A percentile compares a stretch with the other conserved stretches of the same genome.
Evolutionary conservation across 2,329 filamentous ascomycete genomes (phyloP).

Genomic region (Scleromitrula shiraiana): DNA sequence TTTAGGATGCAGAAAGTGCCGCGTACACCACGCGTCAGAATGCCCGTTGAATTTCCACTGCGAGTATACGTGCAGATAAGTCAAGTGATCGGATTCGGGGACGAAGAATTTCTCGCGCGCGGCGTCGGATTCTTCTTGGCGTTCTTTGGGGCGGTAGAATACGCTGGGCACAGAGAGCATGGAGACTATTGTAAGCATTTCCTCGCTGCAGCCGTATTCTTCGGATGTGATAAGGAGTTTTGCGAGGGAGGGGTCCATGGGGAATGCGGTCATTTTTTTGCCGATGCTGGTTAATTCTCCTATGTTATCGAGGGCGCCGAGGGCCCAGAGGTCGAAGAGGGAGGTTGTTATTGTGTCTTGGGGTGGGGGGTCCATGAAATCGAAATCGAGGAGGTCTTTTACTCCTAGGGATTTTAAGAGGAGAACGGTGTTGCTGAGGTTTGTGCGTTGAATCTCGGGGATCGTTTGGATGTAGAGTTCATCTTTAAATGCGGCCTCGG

Average conservation of each 20-base stretch:
- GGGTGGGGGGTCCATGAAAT: slow-evolving; percentile 98
- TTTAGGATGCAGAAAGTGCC: slow-evolving; percentile 94
- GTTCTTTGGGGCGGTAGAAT: slow-evolving; percentile 94
- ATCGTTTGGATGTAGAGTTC: slow-evolving; percentile 97
- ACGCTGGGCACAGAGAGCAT: slow-evolving; percentile 97
- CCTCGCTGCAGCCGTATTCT: slow-evolving; percentile 87
- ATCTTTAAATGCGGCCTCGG: slow-evolving; percentile 89
- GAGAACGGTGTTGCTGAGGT: slow-evolving; percentile 88
- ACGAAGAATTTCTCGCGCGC: slow-evolving; percentile 98
- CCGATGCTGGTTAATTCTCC: slow-evolving; percentile 85
- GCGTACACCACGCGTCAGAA: slow-evolving; percentile 84
- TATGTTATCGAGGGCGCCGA: slow-evolving; percentile 88
- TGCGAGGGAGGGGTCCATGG: slow-evolving; percentile 93
- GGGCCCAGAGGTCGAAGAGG: slow-evolving; percentile 93
- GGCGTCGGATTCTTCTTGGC: slow-evolving; percentile 91
- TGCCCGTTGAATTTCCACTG: slow-evolving; percentile 91
- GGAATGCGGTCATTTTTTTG: slow-evolving; percentile 90
- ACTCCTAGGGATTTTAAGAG: slow-evolving; percentile 92
- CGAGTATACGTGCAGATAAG: slow-evolving; percentile 88
- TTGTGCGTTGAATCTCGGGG: slow-evolving; percentile 94
- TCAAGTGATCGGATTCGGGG: slow-evolving; percentile 92
- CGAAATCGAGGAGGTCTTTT: slow-evolving; percentile 88
- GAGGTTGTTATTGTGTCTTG: slow-evolving; percentile 97
- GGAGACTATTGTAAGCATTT: slow-evolving; percentile 96
- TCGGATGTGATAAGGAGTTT: slow-evolving; percentile 90